Evolutionary conservation across 768 basidiomycete species (phyloP).

Genomic region (Ramaria rubella): DNA sequence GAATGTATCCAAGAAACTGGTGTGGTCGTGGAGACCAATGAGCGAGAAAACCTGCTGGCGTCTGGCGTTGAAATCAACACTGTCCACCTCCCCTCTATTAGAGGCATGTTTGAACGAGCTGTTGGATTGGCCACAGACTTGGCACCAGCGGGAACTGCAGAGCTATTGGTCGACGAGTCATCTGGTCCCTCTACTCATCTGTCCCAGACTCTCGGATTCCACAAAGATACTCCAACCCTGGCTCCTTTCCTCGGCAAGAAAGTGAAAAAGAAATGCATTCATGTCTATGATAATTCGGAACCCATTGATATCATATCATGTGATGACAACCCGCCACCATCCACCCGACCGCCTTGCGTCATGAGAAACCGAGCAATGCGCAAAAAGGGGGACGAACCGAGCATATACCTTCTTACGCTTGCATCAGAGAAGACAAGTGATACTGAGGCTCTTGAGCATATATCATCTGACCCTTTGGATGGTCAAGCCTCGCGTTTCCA

Average conservation of each 20-base stretch:
- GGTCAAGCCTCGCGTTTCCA: constrained; percentile 35
- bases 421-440: not conserved
- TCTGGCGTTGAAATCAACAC: constrained; percentile 36
- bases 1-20: constrained; percentile 44
- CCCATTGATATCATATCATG: constrained; percentile 28
- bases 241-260: constrained; percentile 44
- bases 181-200: constrained; percentile 27
- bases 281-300: constrained; percentile 29
- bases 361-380: not conserved
- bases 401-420: not conserved
- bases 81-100: constrained; percentile 38
- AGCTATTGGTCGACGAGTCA: not conserved
- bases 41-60: constrained; percentile 29
- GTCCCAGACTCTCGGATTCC: constrained; percentile 42
- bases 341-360: not conserved
- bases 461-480: not conserved
- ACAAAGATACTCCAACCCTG: constrained; percentile 44
- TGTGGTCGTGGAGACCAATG: constrained; percentile 28
- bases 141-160: not conserved
- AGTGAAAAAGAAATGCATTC: constrained; percentile 36
- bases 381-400: not conserved
- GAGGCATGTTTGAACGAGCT: constrained; percentile 44
- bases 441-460: not conserved
- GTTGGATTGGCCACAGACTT: constrained; percentile 30
- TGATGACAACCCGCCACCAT: constrained; percentile 5